phyloP scores from a whole-genome alignment of 768 basidiomycete species.

The Podaxis mareebaensis region DNA sequence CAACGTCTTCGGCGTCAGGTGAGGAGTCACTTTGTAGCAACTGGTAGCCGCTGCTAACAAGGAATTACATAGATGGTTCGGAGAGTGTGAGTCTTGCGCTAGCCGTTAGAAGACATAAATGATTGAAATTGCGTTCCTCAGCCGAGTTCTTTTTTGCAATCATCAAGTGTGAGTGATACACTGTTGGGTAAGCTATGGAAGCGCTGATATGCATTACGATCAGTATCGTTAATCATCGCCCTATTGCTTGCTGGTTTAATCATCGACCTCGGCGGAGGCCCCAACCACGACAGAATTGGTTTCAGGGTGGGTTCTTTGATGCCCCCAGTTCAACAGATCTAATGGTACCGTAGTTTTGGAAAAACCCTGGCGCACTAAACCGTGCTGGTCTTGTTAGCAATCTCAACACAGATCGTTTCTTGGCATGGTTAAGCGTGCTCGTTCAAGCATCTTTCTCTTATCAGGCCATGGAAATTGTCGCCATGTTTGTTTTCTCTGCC shows the following conservation, averaged over 20 bases:
- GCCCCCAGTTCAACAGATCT: conserved; percentile 21
- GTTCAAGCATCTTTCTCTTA: conserved; percentile 71
- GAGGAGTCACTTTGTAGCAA: conserved; percentile 13
- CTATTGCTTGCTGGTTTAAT: conserved; percentile 64
- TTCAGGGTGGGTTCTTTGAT: conserved; percentile 50
- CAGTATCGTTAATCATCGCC: conserved; percentile 62
- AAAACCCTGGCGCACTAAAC: conserved; percentile 64
- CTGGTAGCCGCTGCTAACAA: background rate
- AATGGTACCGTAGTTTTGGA: conserved; percentile 53
- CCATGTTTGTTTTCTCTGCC: conserved; percentile 43
- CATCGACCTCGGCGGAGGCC: conserved; percentile 79
- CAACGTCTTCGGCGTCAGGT: conserved; percentile 74
- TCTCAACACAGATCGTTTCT: conserved; percentile 47
- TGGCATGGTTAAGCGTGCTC: conserved; percentile 44
- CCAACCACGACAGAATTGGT: conserved; percentile 62
- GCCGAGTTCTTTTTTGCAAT: conserved; percentile 69
- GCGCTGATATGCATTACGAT: background rate
- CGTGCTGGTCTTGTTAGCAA: conserved; percentile 41
- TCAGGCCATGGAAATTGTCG: conserved; percentile 76
- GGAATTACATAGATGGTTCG: conserved; percentile 48
- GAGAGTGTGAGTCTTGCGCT: conserved; percentile 49
- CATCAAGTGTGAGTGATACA: conserved; percentile 52
- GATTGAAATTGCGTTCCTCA: conserved; percentile 19
- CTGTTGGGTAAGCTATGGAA: background rate
- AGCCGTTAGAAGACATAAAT: background rate